Evolutionary conservation across 352 stramenopile species (phyloP).

Genomic region (Elongisporangium undulatum): DNA sequence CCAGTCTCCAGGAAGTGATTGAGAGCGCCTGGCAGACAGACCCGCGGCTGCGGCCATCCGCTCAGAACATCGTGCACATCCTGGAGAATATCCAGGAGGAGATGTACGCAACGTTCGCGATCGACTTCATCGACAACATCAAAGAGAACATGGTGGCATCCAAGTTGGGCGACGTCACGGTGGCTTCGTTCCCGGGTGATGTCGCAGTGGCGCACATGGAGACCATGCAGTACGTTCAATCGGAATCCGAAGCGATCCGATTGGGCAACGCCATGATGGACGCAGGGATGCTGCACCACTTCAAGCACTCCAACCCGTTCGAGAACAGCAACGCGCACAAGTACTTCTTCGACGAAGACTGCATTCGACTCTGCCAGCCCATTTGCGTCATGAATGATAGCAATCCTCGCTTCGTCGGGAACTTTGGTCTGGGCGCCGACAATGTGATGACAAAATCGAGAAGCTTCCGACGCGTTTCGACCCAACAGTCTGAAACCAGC

Average conservation of each 20-base stretch:
- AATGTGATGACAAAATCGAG: not conserved
- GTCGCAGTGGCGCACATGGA: conserved; percentile 28
- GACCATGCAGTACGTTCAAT: conserved; percentile 17
- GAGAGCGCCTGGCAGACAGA: conserved; percentile 36
- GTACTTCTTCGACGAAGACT: conserved; percentile 42
- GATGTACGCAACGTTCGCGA: conserved; percentile 20
- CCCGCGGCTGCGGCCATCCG: conserved; percentile 27
- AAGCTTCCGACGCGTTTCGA: not conserved
- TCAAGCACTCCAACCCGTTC: conserved; percentile 29
- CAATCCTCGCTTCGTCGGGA: not conserved
- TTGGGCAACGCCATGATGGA: conserved; percentile 46
- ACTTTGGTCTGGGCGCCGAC: not conserved
- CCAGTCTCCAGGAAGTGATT: conserved; percentile 36
- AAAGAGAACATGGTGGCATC: conserved; percentile 12
- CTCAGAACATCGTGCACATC: conserved; percentile 27
- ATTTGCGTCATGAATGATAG: conserved; percentile 1
- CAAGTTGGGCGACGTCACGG: conserved; percentile 10
- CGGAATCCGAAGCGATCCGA: conserved; percentile 27
- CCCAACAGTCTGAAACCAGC: not conserved
- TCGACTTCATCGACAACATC: conserved; percentile 19
- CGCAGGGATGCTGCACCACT: conserved; percentile 39
- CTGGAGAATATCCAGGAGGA: conserved; percentile 48
- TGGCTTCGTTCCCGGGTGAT: conserved; percentile 23
- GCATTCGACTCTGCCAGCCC: conserved; percentile 26
- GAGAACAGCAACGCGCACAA: conserved; percentile 18